Evolutionary conservation across 1,139 yeast species (phyloP).

Genomic region (Casaregolazyma suthepensis): DNA sequence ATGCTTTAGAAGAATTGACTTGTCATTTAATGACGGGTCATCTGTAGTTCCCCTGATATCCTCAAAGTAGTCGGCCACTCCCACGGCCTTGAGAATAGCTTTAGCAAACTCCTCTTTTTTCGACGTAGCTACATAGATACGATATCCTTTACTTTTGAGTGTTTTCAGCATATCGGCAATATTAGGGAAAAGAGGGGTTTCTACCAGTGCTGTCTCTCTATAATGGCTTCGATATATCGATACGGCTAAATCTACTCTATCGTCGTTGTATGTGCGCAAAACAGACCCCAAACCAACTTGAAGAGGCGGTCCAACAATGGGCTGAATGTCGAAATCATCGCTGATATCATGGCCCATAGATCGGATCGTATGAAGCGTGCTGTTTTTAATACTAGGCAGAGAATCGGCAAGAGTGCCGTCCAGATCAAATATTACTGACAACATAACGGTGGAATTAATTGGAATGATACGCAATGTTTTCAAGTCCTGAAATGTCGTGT

Average conservation of each 20-base stretch:
- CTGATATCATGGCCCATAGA: neutral
- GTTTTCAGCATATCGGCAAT: neutral
- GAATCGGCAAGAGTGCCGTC: neutral
- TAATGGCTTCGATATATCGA: neutral
- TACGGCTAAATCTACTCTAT: neutral
- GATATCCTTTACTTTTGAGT: neutral
- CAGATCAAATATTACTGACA: neutral
- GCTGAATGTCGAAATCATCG: neutral
- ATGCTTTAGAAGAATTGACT: neutral
- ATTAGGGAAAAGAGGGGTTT: neutral
- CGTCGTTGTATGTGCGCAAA: neutral
- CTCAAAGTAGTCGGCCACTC: neutral
- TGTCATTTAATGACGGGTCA: neutral
- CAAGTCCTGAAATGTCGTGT: neutral
- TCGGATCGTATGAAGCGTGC: neutral
- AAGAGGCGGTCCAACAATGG: neutral
- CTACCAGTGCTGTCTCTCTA: neutral
- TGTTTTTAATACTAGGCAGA: neutral
- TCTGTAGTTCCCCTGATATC: neutral
- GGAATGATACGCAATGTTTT: neutral
- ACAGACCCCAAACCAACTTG: neutral
- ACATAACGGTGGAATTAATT: neutral
- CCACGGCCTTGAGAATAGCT: neutral
- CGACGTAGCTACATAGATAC: neutral
- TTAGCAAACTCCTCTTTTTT: neutral